Evolutionary conservation across 164 flowering plant genomes (phyloP), one percentile per base, ranked within the genome.

Genomic region (Umbellularia californica): DNA sequence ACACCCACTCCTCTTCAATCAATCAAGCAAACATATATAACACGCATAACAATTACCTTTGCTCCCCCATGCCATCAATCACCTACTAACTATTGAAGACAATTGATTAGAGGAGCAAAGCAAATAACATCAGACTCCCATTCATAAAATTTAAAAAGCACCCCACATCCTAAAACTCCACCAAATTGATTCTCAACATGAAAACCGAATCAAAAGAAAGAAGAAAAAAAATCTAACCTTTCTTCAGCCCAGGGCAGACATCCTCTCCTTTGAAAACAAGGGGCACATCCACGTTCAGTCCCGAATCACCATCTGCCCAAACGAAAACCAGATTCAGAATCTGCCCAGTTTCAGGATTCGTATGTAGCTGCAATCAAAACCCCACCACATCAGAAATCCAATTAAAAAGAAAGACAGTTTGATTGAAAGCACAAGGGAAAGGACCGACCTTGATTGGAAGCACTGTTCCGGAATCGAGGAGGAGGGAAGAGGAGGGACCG

Each of bases 261-360:
- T 93, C 94, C 75, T 83, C 88, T 51, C 99, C 99, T 82, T 87
- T 93, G 78, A 89, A 85, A 69, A 90, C 93, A 70, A 93, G 67
- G 1, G 98, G 98, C 72, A 95, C 91, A 77, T 90, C 88, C 68
- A 95, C 92, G 69, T 80, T 85, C 83, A 93, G 71, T 28, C 85
- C 77, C 0, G 88, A 74, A 24, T 90, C 90, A 1, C 85, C 87
- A 41, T 93, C 90, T 3, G 95, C 98, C 99, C 99, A 93, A 9
- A 82, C 89, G 72, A 95, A 87, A 69, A 90, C 97, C 85, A 95
- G 74, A 75, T 95, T 95, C 83, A 90, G 66, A 63, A 95, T 81
- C 63, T 83, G 75, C 50, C 95, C 95, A 1, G 84, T 84, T 72
- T 85, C 88, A n/a, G 83, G 77, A 52, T 89, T 83, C 81, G 80